Conservation (phyloP, 352 stramenopile species). For the Globisporangium solare region DNA sequence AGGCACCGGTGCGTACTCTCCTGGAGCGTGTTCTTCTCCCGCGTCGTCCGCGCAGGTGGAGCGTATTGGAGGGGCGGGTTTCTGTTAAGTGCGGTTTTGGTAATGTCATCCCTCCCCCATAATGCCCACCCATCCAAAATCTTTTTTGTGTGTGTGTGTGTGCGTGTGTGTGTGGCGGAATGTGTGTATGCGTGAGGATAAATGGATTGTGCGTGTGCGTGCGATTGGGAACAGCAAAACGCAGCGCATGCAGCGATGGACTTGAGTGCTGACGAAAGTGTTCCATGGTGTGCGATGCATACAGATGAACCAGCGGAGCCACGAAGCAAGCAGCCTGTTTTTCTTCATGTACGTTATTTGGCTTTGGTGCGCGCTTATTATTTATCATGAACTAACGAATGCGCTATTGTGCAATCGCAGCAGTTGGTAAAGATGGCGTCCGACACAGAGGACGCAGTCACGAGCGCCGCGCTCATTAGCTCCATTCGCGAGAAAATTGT, state of each 20-base stretch:
- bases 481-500: slow-evolving; percentile 61
- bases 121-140: neutral
- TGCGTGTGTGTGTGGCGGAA: neutral
- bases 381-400: slow-evolving; percentile 4
- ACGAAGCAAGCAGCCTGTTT: slow-evolving; percentile 12
- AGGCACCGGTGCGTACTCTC: slow-evolving; percentile 13
- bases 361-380: slow-evolving; percentile 3
- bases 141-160: neutral
- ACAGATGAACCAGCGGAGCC: slow-evolving; percentile 24
- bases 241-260: too few species aligned
- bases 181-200: neutral
- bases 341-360: slow-evolving; percentile 18
- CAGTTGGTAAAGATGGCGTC: slow-evolving; percentile 56
- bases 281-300: neutral
- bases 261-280: slow-evolving; percentile 4
- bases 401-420: slow-evolving; percentile 17
- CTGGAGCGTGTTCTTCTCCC: neutral
- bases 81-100: slow-evolving; percentile 12
- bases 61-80: neutral
- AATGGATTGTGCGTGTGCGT: neutral
- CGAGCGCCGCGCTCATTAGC: slow-evolving; percentile 36
- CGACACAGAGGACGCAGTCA: slow-evolving; percentile 27
- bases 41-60: too few species aligned
- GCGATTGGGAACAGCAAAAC: neutral
- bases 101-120: slow-evolving; percentile 10